Conservation (phyloP, 1,284 basidiomycete genomes). For the Waitea zeae region DNA sequence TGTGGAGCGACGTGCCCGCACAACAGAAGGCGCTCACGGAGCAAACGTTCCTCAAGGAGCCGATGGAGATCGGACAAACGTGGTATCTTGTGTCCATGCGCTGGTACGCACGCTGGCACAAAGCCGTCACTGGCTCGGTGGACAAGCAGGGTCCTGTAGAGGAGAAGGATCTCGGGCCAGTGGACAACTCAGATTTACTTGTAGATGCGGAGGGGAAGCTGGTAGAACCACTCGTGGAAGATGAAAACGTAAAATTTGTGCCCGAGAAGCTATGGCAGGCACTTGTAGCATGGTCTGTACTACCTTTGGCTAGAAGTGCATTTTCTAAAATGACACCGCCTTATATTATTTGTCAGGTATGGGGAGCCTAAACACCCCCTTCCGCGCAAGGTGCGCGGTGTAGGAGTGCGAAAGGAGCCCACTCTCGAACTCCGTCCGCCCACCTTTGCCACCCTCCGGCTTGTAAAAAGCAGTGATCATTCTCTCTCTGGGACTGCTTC, state of each 20-base stretch:
- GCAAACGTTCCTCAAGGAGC: no score
- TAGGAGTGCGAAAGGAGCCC: conserved; percentile 31
- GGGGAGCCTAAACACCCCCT: conserved; percentile 37
- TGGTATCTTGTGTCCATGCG: conserved; percentile 61
- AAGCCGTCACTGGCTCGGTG: conserved; percentile 44
- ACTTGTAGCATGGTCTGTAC: conserved; percentile 55
- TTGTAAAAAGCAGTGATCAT: no score
- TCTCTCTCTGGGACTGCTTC: no score
- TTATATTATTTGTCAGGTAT: conserved; percentile 38
- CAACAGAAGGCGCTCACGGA: no score
- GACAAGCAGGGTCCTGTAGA: conserved; percentile 48
- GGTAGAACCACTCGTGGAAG: conserved; percentile 33
- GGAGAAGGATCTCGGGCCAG: conserved; percentile 50
- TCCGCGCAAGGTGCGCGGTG: conserved; percentile 48
- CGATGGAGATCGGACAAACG: conserved; percentile 46
- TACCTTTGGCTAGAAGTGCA: no score
- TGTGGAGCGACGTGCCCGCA: no score
- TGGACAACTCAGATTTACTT: conserved; percentile 57
- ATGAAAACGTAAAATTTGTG: conserved; percentile 65
- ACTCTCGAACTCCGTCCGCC: conserved; percentile 73
- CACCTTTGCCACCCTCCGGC: conserved; percentile 38
- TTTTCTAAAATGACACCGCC: conserved; percentile 4
- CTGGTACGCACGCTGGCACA: conserved; percentile 66
- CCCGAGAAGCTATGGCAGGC: conserved; percentile 58
- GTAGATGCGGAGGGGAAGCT: conserved; percentile 37